These are phyloP conservation scores for Lodderomyces elongisporus DNA, from an alignment of 1,139 yeast species.

Conservation along the genomic window DNA sequence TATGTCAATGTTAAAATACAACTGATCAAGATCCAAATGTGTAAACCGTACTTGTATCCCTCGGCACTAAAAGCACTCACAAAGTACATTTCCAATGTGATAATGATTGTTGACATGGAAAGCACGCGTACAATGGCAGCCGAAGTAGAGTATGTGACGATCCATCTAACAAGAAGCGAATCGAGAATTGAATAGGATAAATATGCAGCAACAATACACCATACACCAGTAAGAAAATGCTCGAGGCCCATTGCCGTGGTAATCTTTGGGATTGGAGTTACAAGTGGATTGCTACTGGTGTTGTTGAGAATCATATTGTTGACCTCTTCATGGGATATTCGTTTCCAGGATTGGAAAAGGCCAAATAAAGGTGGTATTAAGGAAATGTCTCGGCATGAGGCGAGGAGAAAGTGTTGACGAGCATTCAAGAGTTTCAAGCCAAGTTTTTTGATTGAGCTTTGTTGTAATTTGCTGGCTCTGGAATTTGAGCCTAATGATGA, in stretches of 20 bases:
- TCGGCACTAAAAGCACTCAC: slow-evolving; percentile 52
- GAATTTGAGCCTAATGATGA: neutral
- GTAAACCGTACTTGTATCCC: slow-evolving; percentile 60
- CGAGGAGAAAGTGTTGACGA: slow-evolving; percentile 69
- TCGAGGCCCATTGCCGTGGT: slow-evolving; percentile 64
- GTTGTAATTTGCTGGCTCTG: slow-evolving; percentile 4
- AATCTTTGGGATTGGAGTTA: slow-evolving; percentile 18
- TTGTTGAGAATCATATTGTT: slow-evolving; percentile 12
- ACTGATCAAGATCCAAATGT: slow-evolving; percentile 87
- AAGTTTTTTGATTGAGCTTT: slow-evolving; percentile 39
- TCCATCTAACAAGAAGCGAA: slow-evolving; percentile 90
- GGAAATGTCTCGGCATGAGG: slow-evolving; percentile 69
- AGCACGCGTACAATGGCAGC: slow-evolving; percentile 87
- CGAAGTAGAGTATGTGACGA: slow-evolving; percentile 78
- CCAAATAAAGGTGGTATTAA: slow-evolving; percentile 61
- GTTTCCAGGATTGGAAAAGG: slow-evolving; percentile 49
- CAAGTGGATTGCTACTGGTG: slow-evolving; percentile 7
- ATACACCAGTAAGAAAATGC: slow-evolving; percentile 63
- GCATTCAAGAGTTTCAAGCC: slow-evolving; percentile 70
- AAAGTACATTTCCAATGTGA: slow-evolving; percentile 65
- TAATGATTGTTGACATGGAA: slow-evolving; percentile 70
- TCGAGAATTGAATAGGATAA: slow-evolving; percentile 80
- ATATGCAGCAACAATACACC: slow-evolving; percentile 86
- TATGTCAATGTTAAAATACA: slow-evolving; percentile 80
- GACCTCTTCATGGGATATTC: slow-evolving; percentile 33